These are phyloP conservation scores for Mycena venus DNA, from an alignment of 768 basidiomycete species.

Conservation along the genomic window DNA sequence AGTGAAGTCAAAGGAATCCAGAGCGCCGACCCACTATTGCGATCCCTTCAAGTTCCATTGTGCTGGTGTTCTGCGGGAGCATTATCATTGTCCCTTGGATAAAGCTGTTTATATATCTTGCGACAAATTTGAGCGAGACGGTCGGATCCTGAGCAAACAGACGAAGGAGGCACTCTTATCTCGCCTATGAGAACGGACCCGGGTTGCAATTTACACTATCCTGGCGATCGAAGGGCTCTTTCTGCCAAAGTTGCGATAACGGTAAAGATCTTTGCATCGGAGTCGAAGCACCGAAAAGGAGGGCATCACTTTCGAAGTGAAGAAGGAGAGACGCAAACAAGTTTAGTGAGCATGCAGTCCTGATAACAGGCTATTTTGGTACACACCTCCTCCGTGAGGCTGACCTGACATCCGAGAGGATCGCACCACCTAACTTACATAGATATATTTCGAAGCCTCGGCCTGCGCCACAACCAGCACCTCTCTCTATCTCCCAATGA, in stretches of 20 bases:
- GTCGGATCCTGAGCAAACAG: slow-evolving; percentile 10
- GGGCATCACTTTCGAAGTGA: slow-evolving; percentile 7
- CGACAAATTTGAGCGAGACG: slow-evolving; percentile 22
- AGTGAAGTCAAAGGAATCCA: neutral
- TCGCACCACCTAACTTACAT: slow-evolving; percentile 4
- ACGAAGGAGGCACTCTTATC: neutral
- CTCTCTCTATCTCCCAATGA: slow-evolving; percentile 13
- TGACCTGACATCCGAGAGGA: slow-evolving; percentile 17
- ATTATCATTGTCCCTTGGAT: slow-evolving; percentile 10
- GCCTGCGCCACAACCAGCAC: slow-evolving; percentile 17
- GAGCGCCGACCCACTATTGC: slow-evolving; percentile 10
- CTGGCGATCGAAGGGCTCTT: slow-evolving; percentile 11
- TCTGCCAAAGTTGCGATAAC: slow-evolving; percentile 8
- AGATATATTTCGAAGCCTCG: too few species aligned
- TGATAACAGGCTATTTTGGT: neutral
- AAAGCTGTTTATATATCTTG: slow-evolving; percentile 25
- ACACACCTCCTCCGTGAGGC: neutral
- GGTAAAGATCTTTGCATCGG: slow-evolving; percentile 11
- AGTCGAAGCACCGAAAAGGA: slow-evolving; percentile 5
- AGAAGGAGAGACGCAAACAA: slow-evolving; percentile 15
- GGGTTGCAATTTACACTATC: neutral
- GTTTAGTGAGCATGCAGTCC: neutral
- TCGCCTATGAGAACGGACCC: neutral
- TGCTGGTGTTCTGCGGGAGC: slow-evolving; percentile 12
- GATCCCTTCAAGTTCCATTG: slow-evolving; percentile 20